Evolutionary conservation across 2,329 filamentous ascomycete species (phyloP), one percentile per base, ranked within the genome.

Genomic region (Bipolaris zeicola): DNA sequence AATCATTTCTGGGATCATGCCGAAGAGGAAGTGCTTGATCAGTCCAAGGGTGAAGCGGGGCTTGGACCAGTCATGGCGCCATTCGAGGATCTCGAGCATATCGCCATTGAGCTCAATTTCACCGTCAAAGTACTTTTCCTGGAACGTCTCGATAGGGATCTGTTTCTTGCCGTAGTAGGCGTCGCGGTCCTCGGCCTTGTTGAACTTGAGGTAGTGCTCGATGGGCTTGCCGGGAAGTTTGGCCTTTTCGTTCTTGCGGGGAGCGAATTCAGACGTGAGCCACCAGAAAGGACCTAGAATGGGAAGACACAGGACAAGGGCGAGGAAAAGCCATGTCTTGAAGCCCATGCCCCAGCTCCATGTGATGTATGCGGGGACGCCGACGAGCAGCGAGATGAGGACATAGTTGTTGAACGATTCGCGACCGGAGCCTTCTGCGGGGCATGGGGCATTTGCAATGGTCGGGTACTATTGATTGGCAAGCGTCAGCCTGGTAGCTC

Each of bases 101-200:
- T 98, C 95, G 56, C 92, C 93, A 77, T 96, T 98, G 84, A 97
- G 94, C 68, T 96, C 92, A 62, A 96, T 92, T 56, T 96, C 88
- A 57, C 91, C 92, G 73, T 95, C 89, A 79, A 98, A 96, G 84
- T 97, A 98, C 89, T 94, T 96, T 80, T 97, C 93, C 76, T 96
- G 88, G 83, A 98, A 98, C 22, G 92, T 96, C 82, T 96, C 89
- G 83, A 96, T 89, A 52, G 92, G 89, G 59, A 95, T 92, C 81
- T 90, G 93, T 80, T 85, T 90, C 77, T 84, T 84, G 77, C 91
- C 91, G 66, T 85, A 83, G 80, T 92, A 95, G 79, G 88, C 91
- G 70, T 80, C 74, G 58, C 78, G 78, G 70, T 87, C 83, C 62
- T 81, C 80, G 47, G 81, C 77, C 59, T 81, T 82, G 70, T 92